A percentile compares a stretch with the other conserved stretches of the same genome.
Conservation (phyloP, 164 flowering plant species). For the Aristolochia californica region DNA sequence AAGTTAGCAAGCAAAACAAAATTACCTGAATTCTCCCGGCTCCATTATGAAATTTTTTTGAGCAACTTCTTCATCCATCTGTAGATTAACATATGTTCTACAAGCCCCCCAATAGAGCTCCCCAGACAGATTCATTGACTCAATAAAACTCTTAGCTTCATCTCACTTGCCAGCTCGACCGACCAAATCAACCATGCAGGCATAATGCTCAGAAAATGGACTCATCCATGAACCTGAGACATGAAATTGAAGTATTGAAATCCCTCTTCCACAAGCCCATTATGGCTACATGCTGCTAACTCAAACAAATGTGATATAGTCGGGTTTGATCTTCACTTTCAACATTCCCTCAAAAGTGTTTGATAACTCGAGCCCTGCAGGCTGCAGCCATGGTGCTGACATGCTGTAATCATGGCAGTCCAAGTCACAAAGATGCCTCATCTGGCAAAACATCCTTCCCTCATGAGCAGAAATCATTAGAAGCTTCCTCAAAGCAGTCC, state of each 20-base stretch:
- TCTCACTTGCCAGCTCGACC: constrained; percentile 48
- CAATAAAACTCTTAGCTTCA: constrained; percentile 45
- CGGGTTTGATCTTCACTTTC: constrained; percentile 32
- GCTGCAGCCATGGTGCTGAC: constrained; percentile 50
- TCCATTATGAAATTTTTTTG: constrained; percentile 46
- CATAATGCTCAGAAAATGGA: constrained; percentile 55
- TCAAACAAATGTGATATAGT: constrained; percentile 45
- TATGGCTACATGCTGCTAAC: constrained; percentile 61
- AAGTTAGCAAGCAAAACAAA: constrained; percentile 50
- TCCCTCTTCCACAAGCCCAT: constrained; percentile 46
- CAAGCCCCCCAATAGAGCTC: constrained; percentile 63
- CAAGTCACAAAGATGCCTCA: constrained; percentile 28
- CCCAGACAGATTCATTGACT: constrained; percentile 56
- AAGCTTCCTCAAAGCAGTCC: constrained; percentile 40
- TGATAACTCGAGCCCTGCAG: constrained; percentile 30
- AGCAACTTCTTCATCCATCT: constrained; percentile 46
- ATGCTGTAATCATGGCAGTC: constrained; percentile 57
- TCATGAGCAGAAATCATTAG: constrained; percentile 42
- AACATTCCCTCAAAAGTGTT: constrained; percentile 46
- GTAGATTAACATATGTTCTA: constrained; percentile 38
- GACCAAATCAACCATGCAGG: constrained; percentile 66
- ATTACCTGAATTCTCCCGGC: constrained; percentile 51
- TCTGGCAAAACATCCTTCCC: constrained; percentile 36
- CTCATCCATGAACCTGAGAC: constrained; percentile 21
- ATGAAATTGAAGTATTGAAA: constrained; percentile 41